Evolutionary conservation across 257 asterid genomes (phyloP), one percentile per base, ranked within the genome.

Genomic region (Nicotiana attenuata): DNA sequence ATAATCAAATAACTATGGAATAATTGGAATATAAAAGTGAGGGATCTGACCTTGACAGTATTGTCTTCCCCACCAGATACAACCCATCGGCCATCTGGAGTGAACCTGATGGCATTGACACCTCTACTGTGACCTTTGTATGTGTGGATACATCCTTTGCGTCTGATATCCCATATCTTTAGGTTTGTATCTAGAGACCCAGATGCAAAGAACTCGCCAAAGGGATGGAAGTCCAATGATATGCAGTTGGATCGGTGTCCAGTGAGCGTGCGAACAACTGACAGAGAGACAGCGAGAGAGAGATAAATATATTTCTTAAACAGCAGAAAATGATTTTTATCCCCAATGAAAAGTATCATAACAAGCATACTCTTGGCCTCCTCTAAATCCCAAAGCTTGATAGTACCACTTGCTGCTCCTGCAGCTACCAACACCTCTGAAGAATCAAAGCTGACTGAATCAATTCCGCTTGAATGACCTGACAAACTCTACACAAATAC

Each of bases 31-130:
- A 77, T 76, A 28, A 57, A 80, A 81, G 82, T 81, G 66, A 85
- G 50, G 68, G 80, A 78, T 52, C 77, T 79, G 73, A 92, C 99
- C 99, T 96, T 96, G 84, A 96, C 99, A n/a, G 97, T 90, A 90
- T 94, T 94, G 90, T 96, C 99, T 90, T 96, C 99, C 82, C 98
- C 97, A 7, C 99, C 99, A 83, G 99, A 96, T 63, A 96, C 99
- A 86, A 94, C 97, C 99, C 99, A 96, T 65, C 99, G 92, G 64
- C 99, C 99, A 89, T 96, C 99, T 60, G 99, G 99, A 33, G 99
- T 94, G 85, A 96, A 96, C 86, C 99, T 91, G 87, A 96, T 92
- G 66, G 93, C 92, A 81, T 89, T 96, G 85, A 96, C 97, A 41
- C 99, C 98, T 81, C 99, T 92, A 45, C 97, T 96, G 82, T 96